phyloP scores from a whole-genome alignment of 1,284 basidiomycete genomes.

The Ganoderma multipileum region DNA sequence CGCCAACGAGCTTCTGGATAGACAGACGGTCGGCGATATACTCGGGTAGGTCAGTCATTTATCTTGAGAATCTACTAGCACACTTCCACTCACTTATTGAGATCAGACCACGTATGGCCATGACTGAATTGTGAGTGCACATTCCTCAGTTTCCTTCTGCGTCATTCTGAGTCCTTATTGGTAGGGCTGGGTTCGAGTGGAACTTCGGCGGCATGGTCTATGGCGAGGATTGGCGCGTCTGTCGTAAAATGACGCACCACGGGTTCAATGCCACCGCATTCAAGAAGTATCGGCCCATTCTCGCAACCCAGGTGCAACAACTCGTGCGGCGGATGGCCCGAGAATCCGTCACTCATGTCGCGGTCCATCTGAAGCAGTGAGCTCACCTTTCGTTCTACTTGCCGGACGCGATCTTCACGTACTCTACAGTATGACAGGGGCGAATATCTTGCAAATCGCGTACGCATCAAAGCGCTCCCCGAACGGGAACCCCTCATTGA shows the following conservation, averaged over 20 bases:
- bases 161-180: background rate
- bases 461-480: conserved; percentile 36
- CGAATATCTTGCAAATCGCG: conserved; percentile 34
- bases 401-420: background rate
- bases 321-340: conserved; percentile 42
- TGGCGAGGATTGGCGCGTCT: conserved; percentile 48
- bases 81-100: background rate
- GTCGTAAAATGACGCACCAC: conserved; percentile 45
- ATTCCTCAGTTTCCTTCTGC: background rate
- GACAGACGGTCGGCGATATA: conserved; percentile 31
- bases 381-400: background rate
- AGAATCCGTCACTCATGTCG: conserved; percentile 16
- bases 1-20: conserved; percentile 34
- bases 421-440: conserved; percentile 29
- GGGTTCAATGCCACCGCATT: conserved; percentile 23
- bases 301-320: conserved; percentile 37
- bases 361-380: conserved; percentile 35
- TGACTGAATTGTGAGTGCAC: conserved; percentile 40
- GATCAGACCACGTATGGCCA: conserved; percentile 42
- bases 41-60: conserved; percentile 30
- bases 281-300: conserved; percentile 25
- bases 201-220: conserved; percentile 45
- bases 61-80: too few species aligned
- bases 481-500: conserved; percentile 36
- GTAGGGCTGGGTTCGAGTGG: conserved; percentile 49